Conservation (phyloP, 805 yeast species). For the Schizosaccharomyces japonicus region DNA sequence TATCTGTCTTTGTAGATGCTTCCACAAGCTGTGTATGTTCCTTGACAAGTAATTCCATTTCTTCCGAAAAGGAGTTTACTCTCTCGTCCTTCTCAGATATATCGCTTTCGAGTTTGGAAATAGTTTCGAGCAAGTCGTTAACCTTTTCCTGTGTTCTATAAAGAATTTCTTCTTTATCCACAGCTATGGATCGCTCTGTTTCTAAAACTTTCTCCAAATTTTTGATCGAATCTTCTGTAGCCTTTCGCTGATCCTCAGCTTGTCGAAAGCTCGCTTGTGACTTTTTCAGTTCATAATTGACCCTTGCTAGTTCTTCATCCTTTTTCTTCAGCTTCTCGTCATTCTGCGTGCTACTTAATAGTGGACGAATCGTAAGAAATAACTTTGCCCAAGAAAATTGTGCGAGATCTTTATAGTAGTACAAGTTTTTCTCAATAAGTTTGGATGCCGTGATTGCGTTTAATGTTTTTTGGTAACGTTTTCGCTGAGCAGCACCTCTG, state of each 20-base stretch:
- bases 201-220: conserved; percentile 17
- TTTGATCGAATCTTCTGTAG: conserved; percentile 13
- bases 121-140: no score
- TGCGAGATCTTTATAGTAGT: conserved; percentile 23
- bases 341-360: conserved; percentile 27
- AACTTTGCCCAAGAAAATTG: conserved; percentile 61
- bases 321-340: conserved; percentile 10
- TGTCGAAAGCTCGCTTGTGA: conserved; percentile 14
- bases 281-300: conserved; percentile 14
- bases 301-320: conserved; percentile 16
- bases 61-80: no score
- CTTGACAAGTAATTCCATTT: no score
- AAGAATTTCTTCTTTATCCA: conserved; percentile 26
- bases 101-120: no score
- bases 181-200: conserved; percentile 22
- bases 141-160: conserved; percentile 23
- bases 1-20: no score
- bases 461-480: conserved; percentile 24
- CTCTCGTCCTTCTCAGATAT: no score
- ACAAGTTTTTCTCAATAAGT: conserved; percentile 38
- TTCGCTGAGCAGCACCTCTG: conserved; percentile 42
- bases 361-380: conserved; percentile 47
- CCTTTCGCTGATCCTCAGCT: conserved; percentile 12
- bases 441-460: conserved; percentile 45
- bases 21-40: no score